Evolutionary conservation across 1,284 basidiomycete genomes (phyloP).

Genomic region (Kalmanozyma brasiliensis): DNA sequence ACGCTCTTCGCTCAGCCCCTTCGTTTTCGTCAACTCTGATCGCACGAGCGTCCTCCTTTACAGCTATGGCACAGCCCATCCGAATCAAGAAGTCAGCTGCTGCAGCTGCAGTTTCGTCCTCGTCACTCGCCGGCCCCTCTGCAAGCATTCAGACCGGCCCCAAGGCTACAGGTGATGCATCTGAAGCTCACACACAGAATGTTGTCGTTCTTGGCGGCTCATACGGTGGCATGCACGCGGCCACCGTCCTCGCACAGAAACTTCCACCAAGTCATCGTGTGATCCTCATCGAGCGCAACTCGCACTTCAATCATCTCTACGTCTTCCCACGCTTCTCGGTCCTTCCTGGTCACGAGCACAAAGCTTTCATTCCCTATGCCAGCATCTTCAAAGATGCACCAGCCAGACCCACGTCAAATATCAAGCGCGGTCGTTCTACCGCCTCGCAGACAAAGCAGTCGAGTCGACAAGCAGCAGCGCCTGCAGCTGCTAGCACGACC

Average conservation of each 20-base stretch:
- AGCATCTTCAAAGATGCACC: conserved; percentile 78
- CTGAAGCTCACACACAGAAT: conserved; percentile 56
- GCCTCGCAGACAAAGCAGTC: conserved; percentile 2
- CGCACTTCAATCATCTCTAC: conserved; percentile 71
- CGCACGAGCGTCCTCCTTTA: neutral
- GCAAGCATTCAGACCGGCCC: conserved; percentile 13
- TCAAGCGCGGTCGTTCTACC: conserved; percentile 30
- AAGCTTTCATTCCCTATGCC: conserved; percentile 74
- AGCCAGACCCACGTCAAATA: conserved; percentile 20
- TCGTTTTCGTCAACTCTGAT: neutral
- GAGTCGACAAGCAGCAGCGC: neutral
- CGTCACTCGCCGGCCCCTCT: conserved; percentile 10
- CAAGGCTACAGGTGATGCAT: conserved; percentile 11
- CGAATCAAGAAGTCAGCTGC: conserved; percentile 25
- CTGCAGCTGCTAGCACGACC: conserved; percentile 1
- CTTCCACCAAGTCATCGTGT: conserved; percentile 69
- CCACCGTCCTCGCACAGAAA: conserved; percentile 68
- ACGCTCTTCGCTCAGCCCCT: neutral
- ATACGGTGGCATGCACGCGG: conserved; percentile 67
- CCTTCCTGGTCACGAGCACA: conserved; percentile 77
- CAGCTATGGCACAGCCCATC: conserved; percentile 32
- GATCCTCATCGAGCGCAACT: conserved; percentile 70
- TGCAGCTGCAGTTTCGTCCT: conserved; percentile 9
- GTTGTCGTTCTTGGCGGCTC: conserved; percentile 68
- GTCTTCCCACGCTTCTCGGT: conserved; percentile 76